Evolutionary conservation across 768 basidiomycete species (phyloP).

Genomic region (Auricularia cornea): DNA sequence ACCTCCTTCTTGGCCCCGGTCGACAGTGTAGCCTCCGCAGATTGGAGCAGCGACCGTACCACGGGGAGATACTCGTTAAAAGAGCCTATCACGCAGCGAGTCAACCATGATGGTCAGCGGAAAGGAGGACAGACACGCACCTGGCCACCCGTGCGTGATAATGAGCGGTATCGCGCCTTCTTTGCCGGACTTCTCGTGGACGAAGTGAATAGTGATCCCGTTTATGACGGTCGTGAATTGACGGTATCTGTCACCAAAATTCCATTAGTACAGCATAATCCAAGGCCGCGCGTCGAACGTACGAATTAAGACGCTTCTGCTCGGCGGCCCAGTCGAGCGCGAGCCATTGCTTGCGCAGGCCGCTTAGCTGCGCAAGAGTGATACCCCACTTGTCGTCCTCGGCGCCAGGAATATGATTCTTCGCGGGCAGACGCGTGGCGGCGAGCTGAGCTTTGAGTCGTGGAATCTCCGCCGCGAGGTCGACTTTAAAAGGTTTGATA

Average conservation of each 20-base stretch:
- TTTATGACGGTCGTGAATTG: conserved; percentile 6
- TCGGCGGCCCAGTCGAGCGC: no score
- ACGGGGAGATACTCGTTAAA: conserved; percentile 4
- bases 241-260: not conserved
- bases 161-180: conserved; percentile 4
- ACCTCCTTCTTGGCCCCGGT: not conserved
- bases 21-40: not conserved
- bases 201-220: conserved; percentile 6
- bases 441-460: no score
- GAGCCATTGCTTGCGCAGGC: no score
- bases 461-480: no score
- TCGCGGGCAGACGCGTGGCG: no score
- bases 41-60: not conserved
- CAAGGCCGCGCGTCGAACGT: no score
- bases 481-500: no score
- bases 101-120: not conserved
- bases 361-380: no score
- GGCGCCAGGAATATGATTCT: no score
- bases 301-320: no score
- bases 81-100: not conserved
- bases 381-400: no score
- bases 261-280: no score
- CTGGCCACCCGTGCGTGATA: conserved; percentile 9
- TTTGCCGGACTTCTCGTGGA: conserved; percentile 3
- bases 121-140: not conserved